Conservation (phyloP, 148 eudicot species). For the Rhododendron kiyosumense region DNA sequence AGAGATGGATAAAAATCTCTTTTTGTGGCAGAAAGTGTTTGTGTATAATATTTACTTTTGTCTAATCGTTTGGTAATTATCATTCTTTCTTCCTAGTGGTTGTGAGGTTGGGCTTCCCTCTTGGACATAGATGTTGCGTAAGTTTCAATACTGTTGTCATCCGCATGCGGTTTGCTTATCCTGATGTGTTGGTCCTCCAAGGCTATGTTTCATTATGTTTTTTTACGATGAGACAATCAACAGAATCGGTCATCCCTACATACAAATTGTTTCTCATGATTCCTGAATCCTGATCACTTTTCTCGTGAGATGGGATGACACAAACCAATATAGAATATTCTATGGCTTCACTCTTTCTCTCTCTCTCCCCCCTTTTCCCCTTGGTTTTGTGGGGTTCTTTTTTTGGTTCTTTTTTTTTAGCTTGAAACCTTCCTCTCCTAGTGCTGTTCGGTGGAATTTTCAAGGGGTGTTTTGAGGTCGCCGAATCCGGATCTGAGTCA, state of each 20-base stretch:
- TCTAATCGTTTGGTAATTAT: background rate
- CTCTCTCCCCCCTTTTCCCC: too few relatives aligned
- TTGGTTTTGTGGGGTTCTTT: too few relatives aligned
- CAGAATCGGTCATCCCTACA: background rate
- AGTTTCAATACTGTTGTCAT: slow-evolving; percentile 6
- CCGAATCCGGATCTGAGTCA: too few relatives aligned
- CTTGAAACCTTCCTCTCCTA: too few relatives aligned
- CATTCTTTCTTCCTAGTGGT: background rate
- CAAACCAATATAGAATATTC: background rate
- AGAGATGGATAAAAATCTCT: background rate
- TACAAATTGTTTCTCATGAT: background rate
- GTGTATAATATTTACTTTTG: background rate
- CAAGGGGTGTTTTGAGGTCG: too few relatives aligned
- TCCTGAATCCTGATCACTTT: background rate
- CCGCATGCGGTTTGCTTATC: background rate
- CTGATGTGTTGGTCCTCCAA: background rate
- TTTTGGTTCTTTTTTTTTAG: too few relatives aligned
- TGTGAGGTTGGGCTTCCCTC: background rate
- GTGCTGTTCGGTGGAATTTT: too few relatives aligned
- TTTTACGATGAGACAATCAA: background rate
- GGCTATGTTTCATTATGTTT: background rate
- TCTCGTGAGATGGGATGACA: background rate
- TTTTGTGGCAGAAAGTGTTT: background rate
- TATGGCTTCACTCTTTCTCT: background rate
- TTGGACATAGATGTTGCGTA: background rate